Evolutionary conservation across 306 rosid genomes (phyloP), one percentile per base, ranked within the genome.

Genomic region (Biancaea sappan): DNA sequence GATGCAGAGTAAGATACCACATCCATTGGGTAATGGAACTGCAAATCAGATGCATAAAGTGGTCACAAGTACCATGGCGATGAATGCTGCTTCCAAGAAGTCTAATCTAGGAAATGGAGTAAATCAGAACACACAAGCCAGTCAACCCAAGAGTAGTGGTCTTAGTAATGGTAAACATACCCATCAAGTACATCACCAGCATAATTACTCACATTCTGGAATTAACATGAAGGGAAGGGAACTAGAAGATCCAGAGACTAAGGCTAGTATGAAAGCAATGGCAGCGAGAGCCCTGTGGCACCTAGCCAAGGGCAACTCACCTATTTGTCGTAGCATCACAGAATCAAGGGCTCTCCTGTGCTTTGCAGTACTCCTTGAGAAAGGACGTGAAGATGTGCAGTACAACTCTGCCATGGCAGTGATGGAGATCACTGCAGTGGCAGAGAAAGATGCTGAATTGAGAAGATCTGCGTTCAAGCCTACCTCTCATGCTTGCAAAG

Each of bases 401-500:
- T 83, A 69, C 70, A 81, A 92, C 84, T 94, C 96, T 10, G 97
- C 99, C 37, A 83, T 94, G 97, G 96, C 99, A 0, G 78, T 94
- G 77, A 92, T 91, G 96, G 97, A 92, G 87, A 94, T 94, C 28
- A 88, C 97, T 0, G 85, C 95, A 0, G 84, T 92, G 69, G 99
- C 99, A 0, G 99, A 92, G 93, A 78, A 75, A 71, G 95, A 94
- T 69, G 67, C 97, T 1, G 97, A 94, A 2, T 76, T 94, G 78
- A 88, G 99, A 83, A 79, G 88, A 62, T 88, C 95, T 0, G 97
- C 99, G 0, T 94, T 94, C 81, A 94, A 94, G 84, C 99, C 99
- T 0, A 94, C 83, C 74, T 86, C 99, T 1, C 96, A 97, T 0
- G 97, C 99, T 51, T 92, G 97, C 85, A 94, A 90, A 72, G 97